These are phyloP conservation scores for Lipomyces yamanashiensis DNA, from an alignment of 805 yeast genomes.

Conservation along the genomic window DNA sequence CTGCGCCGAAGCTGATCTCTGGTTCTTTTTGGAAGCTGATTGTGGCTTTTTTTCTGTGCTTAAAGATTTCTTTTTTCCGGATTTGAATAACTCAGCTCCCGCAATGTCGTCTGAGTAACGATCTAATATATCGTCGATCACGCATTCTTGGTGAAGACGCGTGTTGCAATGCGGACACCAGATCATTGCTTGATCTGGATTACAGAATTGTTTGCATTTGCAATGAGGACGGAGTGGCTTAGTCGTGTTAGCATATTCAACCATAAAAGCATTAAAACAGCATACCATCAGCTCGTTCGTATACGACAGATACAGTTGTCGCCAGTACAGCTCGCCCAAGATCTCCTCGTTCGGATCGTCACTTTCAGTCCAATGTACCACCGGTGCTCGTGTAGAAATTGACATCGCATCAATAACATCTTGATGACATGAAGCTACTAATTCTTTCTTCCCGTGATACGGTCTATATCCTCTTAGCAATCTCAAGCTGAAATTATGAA, in stretches of 20 bases:
- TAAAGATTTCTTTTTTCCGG: background rate
- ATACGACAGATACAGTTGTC: slow-evolving; percentile 31
- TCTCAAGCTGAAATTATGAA: background rate
- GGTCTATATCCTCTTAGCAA: slow-evolving; percentile 5
- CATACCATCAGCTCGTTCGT: slow-evolving; percentile 24
- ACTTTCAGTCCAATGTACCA: slow-evolving; percentile 26
- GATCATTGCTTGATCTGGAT: slow-evolving; percentile 30
- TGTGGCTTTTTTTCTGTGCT: background rate
- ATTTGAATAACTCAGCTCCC: background rate
- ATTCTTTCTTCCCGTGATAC: slow-evolving; percentile 32
- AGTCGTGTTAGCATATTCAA: background rate
- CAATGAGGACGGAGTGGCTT: slow-evolving; percentile 31
- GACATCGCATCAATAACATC: slow-evolving; percentile 35
- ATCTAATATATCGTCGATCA: slow-evolving; percentile 23
- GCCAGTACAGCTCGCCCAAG: slow-evolving; percentile 31
- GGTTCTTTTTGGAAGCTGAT: background rate
- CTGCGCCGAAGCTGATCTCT: background rate
- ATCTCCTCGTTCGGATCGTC: slow-evolving; percentile 8
- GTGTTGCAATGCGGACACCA: slow-evolving; percentile 26
- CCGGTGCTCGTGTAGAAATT: slow-evolving; percentile 24
- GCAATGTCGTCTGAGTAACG: slow-evolving; percentile 19
- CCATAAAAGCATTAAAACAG: too few relatives aligned
- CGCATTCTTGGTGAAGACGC: slow-evolving; percentile 30
- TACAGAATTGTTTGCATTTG: slow-evolving; percentile 20
- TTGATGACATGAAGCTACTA: slow-evolving; percentile 34